These are phyloP conservation scores for Ostreobium quekettii DNA, from an alignment of 139 green algal genomes.

Conservation along the genomic window DNA sequence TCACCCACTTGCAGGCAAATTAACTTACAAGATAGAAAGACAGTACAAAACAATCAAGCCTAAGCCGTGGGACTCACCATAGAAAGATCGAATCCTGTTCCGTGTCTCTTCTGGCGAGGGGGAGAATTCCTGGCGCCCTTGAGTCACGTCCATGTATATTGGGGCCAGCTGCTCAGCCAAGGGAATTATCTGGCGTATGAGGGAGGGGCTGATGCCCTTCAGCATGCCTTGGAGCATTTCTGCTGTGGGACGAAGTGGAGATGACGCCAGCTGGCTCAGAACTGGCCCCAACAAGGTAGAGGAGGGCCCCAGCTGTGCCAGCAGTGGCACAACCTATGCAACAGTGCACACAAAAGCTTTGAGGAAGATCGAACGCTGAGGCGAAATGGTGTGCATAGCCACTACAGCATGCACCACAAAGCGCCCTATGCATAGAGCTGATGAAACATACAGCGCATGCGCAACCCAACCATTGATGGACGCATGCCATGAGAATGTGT, in stretches of 20 bases:
- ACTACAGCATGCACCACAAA: no score
- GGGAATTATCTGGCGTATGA: slow-evolving; percentile 67
- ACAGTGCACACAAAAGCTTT: no score
- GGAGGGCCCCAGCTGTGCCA: slow-evolving; percentile 33
- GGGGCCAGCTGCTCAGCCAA: slow-evolving; percentile 82
- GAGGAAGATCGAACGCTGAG: no score
- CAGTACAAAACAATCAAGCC: no score
- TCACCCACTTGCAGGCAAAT: no score
- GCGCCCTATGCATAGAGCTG: no score
- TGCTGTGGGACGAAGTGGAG: slow-evolving; percentile 47
- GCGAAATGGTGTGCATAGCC: no score
- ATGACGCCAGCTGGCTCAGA: slow-evolving; percentile 59
- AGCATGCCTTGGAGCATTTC: slow-evolving; percentile 38
- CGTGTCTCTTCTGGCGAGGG: slow-evolving; percentile 65
- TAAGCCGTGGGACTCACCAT: no score
- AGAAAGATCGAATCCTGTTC: slow-evolving; percentile 57
- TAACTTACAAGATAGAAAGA: no score
- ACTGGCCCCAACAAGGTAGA: slow-evolving; percentile 59
- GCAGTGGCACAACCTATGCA: slow-evolving; percentile 15
- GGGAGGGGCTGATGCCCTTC: slow-evolving; percentile 40
- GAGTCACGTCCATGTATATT: slow-evolving; percentile 73
- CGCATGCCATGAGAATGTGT: no score
- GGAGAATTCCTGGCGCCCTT: slow-evolving; percentile 59
- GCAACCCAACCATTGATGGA: no score
- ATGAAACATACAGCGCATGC: no score